Base-by-base conservation (phyloP, 2,329 filamentous ascomycete species). In the Clonostachys sp. region DNA sequence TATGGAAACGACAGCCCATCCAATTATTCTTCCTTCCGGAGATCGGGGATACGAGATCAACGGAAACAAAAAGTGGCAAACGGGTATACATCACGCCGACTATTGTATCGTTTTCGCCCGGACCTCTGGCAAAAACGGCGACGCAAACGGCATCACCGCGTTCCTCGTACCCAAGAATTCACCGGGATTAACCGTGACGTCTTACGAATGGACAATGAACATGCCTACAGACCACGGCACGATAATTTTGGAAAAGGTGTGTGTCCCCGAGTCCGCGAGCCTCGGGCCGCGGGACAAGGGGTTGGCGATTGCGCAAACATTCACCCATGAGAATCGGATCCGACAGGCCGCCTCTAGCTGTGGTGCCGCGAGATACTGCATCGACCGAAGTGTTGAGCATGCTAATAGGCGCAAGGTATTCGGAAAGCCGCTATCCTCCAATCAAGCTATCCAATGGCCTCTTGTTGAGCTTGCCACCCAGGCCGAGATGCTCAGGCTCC, bases 391-490 rank as follows among this genome's bases (percentile, higher is more conserved):
- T n/a, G 46, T 53, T 16, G 46, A 46, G 34, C 45, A 53, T 38
- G 44, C 52, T 18, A 46, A 48, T 33, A 46, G 45, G n/a, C 46
- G 52, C 5, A 45, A 45, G 10, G 47, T 51, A 5, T 54, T 54
- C 30, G 52, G 52, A 13, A 54, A 54, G 40, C 44, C 50, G 6
- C 34, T 54, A 1, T 47, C 48, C 6, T 20, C 41, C 14, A 54
- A 54, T 30, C 52, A 54, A 38, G 52, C 52, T 1, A 54, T 54
- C n/a, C 52, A 54, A 38, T 54, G 52, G 50, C 50, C 52, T 6
- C 45, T 54, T 10, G 52, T 54, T 2, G 52, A 54, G 20, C 47
- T 54, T 5, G 49, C 50, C 2, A 54, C 52, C 3, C 52, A 54
- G 13, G 35, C 35, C 6, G 50, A 52, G 34, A 54, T 54, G 50